A percentile compares a stretch with the other conserved stretches of the same genome.
These are phyloP conservation scores for Chytriomyces sp. DNA, from an alignment of 192 early-diverging fungal species.

Conservation along the genomic window DNA sequence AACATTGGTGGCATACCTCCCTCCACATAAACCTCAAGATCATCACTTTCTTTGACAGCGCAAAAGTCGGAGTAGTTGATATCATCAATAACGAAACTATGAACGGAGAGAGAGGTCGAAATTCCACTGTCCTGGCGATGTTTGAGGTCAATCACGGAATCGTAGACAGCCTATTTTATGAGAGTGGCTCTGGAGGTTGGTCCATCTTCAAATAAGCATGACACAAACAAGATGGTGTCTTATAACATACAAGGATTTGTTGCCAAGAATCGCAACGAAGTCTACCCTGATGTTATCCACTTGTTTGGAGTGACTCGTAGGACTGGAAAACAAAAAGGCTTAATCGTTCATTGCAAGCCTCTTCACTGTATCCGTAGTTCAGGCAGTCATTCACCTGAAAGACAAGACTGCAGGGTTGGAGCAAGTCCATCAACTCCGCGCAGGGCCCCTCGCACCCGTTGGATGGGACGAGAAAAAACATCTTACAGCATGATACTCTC, in stretches of 20 bases:
- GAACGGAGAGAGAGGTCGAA: constrained; percentile 23
- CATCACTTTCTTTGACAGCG: constrained; percentile 71
- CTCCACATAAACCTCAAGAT: constrained; percentile 50
- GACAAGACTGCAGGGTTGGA: constrained; percentile 76
- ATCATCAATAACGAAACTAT: constrained; percentile 68
- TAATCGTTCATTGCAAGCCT: constrained; percentile 77
- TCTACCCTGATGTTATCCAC: constrained; percentile 82
- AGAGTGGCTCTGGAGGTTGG: constrained; percentile 41
- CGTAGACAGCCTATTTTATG: constrained; percentile 20
- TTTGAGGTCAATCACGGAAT: constrained; percentile 28
- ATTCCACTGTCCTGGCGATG: constrained; percentile 22
- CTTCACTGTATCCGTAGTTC: constrained; percentile 72
- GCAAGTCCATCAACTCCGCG: constrained; percentile 73
- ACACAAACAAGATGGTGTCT: constrained; percentile 69
- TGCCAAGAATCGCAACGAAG: constrained; percentile 75
- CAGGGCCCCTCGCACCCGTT: constrained; percentile 52
- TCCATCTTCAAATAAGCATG: constrained; percentile 81
- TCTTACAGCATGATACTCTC: constrained; percentile 18
- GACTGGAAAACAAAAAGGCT: constrained; percentile 58
- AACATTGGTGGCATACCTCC: neutral
- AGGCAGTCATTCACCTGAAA: constrained; percentile 81
- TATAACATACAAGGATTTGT: constrained; percentile 66
- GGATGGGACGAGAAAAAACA: neutral
- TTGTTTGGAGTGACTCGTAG: constrained; percentile 71
- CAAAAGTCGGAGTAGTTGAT: constrained; percentile 71